phyloP scores from a whole-genome alignment of 352 stramenopile species.

The Pythium scleroteichum region DNA sequence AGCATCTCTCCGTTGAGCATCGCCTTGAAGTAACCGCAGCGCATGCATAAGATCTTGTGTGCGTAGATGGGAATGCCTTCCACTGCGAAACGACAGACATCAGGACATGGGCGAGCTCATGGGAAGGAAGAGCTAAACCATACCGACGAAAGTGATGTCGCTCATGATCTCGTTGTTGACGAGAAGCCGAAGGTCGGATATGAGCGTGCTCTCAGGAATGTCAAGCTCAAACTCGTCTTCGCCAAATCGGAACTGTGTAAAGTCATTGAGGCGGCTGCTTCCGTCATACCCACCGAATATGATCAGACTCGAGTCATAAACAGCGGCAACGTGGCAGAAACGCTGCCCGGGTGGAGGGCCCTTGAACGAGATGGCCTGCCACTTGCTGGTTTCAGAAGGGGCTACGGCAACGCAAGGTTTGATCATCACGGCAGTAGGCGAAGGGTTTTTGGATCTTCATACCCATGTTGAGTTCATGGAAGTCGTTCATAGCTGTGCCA shows the following conservation, averaged over 20 bases:
- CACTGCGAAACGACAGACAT: constrained; percentile 36
- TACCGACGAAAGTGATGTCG: constrained; percentile 88
- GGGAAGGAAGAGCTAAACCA: constrained; percentile 1
- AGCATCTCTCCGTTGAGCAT: constrained; percentile 93
- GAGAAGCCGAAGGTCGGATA: constrained; percentile 67
- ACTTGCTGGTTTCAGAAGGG: constrained; percentile 54
- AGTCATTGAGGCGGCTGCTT: constrained; percentile 94
- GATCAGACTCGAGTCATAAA: constrained; percentile 93
- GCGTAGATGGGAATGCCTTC: constrained; percentile 86
- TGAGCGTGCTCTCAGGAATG: constrained; percentile 83
- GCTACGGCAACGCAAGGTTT: constrained; percentile 7
- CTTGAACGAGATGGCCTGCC: constrained; percentile 79
- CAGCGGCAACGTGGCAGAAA: constrained; percentile 96
- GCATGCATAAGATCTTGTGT: constrained; percentile 92
- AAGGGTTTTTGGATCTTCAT: constrained; percentile 4
- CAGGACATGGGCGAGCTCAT: not conserved
- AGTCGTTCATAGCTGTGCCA: constrained; percentile 97
- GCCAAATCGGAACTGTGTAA: constrained; percentile 90
- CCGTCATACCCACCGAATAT: constrained; percentile 97
- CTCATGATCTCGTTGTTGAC: constrained; percentile 89
- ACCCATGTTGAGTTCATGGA: constrained; percentile 93
- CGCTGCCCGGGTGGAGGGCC: constrained; percentile 87
- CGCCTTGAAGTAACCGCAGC: constrained; percentile 94
- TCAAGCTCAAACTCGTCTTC: constrained; percentile 80
- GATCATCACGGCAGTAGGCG: too few relatives aligned